These are phyloP conservation scores for Vachellia collinsii DNA, from an alignment of 306 rosid genomes.

Conservation along the genomic window DNA sequence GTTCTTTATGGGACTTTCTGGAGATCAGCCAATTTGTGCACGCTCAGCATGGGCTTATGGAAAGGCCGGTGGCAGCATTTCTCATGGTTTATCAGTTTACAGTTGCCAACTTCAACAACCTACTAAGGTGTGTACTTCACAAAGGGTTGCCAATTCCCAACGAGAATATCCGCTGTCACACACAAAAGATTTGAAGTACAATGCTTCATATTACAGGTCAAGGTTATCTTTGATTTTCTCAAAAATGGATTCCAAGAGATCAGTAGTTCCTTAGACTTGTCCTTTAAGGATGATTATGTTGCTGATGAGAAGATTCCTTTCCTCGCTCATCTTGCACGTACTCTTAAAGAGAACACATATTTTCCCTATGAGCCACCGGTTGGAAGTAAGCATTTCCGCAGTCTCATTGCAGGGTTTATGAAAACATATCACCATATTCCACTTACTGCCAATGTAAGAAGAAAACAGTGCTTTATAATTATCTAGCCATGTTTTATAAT, in stretches of 20 bases:
- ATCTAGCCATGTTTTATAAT: conserved; percentile 20
- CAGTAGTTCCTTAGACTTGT: conserved; percentile 94
- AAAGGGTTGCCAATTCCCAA: conserved; percentile 32
- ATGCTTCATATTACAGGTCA: conserved; percentile 69
- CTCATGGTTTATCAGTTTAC: conserved; percentile 95
- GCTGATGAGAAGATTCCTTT: conserved; percentile 99
- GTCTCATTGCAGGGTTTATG: conserved; percentile 87
- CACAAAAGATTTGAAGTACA: conserved; percentile 36
- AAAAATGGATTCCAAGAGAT: conserved; percentile 87
- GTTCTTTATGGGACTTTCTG: conserved; percentile 99
- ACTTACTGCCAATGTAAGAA: conserved; percentile 73
- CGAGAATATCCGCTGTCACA: conserved; percentile 30
- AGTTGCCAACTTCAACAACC: conserved; percentile 98
- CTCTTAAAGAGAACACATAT: conserved; percentile 64
- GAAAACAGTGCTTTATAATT: conserved; percentile 27
- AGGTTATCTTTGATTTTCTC: conserved; percentile 87
- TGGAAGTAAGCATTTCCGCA: conserved; percentile 87
- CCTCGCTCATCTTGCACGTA: conserved; percentile 79
- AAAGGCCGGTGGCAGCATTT: conserved; percentile 83
- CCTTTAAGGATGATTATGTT: conserved; percentile 90
- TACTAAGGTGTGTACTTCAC: conserved; percentile 67
- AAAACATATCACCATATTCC: conserved; percentile 96
- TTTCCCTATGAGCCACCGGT: conserved; percentile 95
- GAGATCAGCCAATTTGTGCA: conserved; percentile 96
- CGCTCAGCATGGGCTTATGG: conserved; percentile 98